These are phyloP conservation scores for Tranzscheliella williamsii DNA, from an alignment of 1,284 basidiomycete genomes.

Conservation along the genomic window DNA sequence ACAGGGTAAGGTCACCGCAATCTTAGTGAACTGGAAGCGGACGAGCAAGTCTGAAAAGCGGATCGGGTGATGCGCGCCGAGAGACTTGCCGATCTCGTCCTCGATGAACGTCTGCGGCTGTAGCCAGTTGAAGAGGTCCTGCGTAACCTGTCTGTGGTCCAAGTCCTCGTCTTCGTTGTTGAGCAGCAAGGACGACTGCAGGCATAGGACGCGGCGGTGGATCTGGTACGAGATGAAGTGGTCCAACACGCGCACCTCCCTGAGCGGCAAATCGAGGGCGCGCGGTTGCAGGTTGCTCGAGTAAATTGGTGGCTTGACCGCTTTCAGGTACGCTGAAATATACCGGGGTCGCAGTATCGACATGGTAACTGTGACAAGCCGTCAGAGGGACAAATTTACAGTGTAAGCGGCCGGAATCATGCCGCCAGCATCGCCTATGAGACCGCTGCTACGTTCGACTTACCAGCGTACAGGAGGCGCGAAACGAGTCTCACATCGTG, in stretches of 20 bases:
- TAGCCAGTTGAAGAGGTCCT: conserved; percentile 36
- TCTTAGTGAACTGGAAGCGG: conserved; percentile 15
- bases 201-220: conserved; percentile 9
- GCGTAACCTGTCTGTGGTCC: conserved; percentile 22
- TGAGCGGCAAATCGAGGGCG: conserved; percentile 7
- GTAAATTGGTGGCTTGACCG: conserved; percentile 15
- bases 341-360: conserved; percentile 13
- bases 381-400: no score
- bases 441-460: no score
- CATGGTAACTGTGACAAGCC: no score
- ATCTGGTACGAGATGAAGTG: conserved; percentile 34
- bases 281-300: conserved; percentile 9
- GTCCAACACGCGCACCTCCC: conserved; percentile 30
- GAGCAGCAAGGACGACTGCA: conserved; percentile 18
- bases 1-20: conserved; percentile 21
- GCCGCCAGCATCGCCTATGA: no score
- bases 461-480: conserved; percentile 14
- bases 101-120: conserved; percentile 35
- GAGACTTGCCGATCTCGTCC: conserved; percentile 23
- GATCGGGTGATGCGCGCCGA: neutral
- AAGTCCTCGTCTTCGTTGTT: conserved; percentile 31
- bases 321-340: conserved; percentile 17
- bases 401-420: no score
- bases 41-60: conserved; percentile 21
- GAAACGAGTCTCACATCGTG: conserved; percentile 23